Evolutionary conservation across 208 protist species (phyloP).

Genomic region (Trichomonas tenax): DNA sequence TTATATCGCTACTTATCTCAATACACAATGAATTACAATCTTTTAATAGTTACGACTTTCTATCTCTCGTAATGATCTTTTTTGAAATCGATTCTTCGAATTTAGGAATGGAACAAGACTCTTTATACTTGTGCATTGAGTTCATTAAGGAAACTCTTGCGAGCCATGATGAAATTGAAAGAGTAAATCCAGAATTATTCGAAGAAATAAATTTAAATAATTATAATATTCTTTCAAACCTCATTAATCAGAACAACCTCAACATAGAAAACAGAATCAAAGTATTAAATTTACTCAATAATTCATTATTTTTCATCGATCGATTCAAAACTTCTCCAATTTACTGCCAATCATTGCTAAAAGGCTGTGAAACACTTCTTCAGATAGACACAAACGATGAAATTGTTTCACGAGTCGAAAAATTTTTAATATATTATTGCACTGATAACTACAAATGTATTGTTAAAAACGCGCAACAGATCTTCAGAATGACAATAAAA

Average conservation of each 20-base stretch:
- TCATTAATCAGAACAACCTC: not conserved
- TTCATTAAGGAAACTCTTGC: too few species aligned
- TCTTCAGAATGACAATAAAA: not conserved
- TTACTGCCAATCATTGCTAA: not conserved
- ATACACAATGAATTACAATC: too few species aligned
- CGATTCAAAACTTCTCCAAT: not conserved
- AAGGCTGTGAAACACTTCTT: not conserved
- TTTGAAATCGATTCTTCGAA: too few species aligned
- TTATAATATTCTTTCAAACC: not conserved
- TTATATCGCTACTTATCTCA: too few species aligned
- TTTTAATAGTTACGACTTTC: too few species aligned
- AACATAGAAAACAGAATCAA: not conserved
- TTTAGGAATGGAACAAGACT: too few species aligned
- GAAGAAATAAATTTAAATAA: not conserved
- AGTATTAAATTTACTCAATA: not conserved
- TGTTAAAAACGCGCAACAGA: not conserved
- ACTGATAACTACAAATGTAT: not conserved
- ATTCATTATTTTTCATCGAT: not conserved
- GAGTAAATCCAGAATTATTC: not conserved
- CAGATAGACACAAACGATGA: not conserved
- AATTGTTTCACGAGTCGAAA: not conserved
- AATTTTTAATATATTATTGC: not conserved
- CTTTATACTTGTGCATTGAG: too few species aligned
- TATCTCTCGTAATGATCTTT: too few species aligned
- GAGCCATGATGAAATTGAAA: not conserved